A percentile compares a stretch with the other conserved stretches of the same genome.
Evolutionary conservation across 2,329 filamentous ascomycete genomes (phyloP).

Genomic region (Fusarium sp.): DNA sequence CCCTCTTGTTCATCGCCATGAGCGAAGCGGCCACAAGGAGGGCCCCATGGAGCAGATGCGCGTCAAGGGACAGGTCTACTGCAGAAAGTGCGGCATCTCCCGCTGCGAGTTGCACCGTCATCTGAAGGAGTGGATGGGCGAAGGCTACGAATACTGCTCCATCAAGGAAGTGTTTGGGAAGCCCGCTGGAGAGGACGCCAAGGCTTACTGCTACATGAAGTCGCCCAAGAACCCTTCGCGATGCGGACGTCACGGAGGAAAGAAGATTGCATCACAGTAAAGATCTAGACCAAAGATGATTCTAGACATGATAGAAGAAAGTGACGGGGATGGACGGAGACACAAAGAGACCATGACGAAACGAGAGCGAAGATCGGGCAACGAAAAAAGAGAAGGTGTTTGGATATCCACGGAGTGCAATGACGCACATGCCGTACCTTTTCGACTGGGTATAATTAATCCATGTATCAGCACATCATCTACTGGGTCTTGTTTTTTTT

Average conservation of each 20-base stretch:
- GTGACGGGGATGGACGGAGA: conserved; percentile 10
- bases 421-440: background rate
- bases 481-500: background rate
- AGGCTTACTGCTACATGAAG: conserved; percentile 66
- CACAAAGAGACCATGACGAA: conserved; percentile 25
- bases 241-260: conserved; percentile 65
- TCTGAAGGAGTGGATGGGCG: conserved; percentile 68
- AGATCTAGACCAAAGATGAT: conserved; percentile 4
- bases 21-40: conserved; percentile 24
- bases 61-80: conserved; percentile 69
- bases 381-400: background rate
- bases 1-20: conserved; percentile 50
- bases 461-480: background rate
- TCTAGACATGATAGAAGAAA: background rate
- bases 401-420: background rate
- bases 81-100: conserved; percentile 69
- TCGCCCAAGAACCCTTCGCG: conserved; percentile 68
- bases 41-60: conserved; percentile 58
- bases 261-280: conserved; percentile 29
- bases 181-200: conserved; percentile 57
- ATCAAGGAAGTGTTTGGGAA: conserved; percentile 68
- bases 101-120: conserved; percentile 73
- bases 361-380: conserved; percentile 13
- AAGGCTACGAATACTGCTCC: conserved; percentile 67
- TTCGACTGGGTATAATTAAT: background rate